Percentiles rank a stretch among this genome's conserved stretches.
Evolutionary conservation across 2,329 filamentous ascomycete genomes (phyloP).

Genomic region (Phialemoniopsis sp.): DNA sequence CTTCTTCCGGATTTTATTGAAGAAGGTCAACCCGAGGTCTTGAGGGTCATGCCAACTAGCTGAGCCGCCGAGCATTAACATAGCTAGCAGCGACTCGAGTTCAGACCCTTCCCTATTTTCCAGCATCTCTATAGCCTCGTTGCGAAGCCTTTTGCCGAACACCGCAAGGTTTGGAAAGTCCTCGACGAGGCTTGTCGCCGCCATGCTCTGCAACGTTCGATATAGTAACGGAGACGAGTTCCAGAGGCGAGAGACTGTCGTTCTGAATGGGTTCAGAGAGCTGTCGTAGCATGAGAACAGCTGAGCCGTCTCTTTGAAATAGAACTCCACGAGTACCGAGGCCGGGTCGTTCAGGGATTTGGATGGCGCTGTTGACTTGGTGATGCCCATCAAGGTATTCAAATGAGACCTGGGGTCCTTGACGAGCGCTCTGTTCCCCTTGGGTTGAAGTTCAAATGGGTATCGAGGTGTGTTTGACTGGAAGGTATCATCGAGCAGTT

Average conservation of each 20-base stretch:
- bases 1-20: slow-evolving; percentile 38
- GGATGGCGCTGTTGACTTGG: slow-evolving; percentile 16
- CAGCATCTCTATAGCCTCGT: slow-evolving; percentile 46
- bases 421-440: slow-evolving; percentile 3
- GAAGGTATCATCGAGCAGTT: too few relatives aligned
- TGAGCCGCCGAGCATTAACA: slow-evolving; percentile 49
- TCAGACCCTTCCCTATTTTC: slow-evolving; percentile 39
- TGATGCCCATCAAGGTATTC: slow-evolving; percentile 19
- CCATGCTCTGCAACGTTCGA: slow-evolving; percentile 55
- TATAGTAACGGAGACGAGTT: slow-evolving; percentile 46
- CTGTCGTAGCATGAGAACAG: slow-evolving; percentile 57
- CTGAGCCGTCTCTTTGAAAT: slow-evolving; percentile 52
- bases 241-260: too few relatives aligned
- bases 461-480: slow-evolving; percentile 1
- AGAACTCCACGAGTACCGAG: slow-evolving; percentile 51
- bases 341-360: slow-evolving; percentile 40
- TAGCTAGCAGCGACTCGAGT: slow-evolving; percentile 43
- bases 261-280: slow-evolving; percentile 50
- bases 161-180: slow-evolving; percentile 48
- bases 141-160: slow-evolving; percentile 44
- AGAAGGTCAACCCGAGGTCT: slow-evolving; percentile 46
- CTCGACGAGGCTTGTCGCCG: slow-evolving; percentile 48
- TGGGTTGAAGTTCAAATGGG: slow-evolving; percentile 4
- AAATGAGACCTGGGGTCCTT: slow-evolving; percentile 1
- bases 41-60: slow-evolving; percentile 50